Conservation (phyloP, 164 flowering plant genomes). For the Warburgia ugandensis region DNA sequence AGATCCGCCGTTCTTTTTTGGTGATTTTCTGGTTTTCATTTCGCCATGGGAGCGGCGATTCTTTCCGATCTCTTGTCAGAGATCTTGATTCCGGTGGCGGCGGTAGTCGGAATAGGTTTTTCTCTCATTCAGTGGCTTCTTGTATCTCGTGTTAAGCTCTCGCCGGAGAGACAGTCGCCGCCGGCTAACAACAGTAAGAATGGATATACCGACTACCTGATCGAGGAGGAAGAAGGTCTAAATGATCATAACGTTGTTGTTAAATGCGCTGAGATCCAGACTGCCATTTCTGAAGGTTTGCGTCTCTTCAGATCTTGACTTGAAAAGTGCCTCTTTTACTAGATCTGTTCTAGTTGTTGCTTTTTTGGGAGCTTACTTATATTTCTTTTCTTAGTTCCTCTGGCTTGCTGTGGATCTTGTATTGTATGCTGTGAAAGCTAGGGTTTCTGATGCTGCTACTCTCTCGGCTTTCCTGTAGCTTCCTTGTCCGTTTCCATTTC, state of each 20-base stretch:
- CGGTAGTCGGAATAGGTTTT: conserved; percentile 50
- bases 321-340: neutral
- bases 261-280: conserved; percentile 63
- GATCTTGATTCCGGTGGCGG: conserved; percentile 51
- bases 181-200: conserved; percentile 22
- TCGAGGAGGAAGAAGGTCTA: conserved; percentile 63
- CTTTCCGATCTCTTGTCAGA: conserved; percentile 46
- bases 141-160: conserved; percentile 42
- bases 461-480: too few relatives aligned
- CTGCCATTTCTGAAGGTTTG: conserved; percentile 60
- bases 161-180: conserved; percentile 23
- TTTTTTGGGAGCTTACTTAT: neutral
- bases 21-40: neutral
- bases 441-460: too few relatives aligned
- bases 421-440: too few relatives aligned
- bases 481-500: too few relatives aligned
- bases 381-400: too few relatives aligned
- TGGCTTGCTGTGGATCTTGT: too few relatives aligned
- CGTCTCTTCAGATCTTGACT: conserved; percentile 2
- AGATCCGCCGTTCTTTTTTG: too few relatives aligned
- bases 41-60: conserved; percentile 31
- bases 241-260: conserved; percentile 53
- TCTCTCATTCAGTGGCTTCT: conserved; percentile 44
- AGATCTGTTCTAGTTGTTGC: conserved; percentile 8
- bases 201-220: conserved; percentile 34